Base-by-base conservation (phyloP, 1,284 basidiomycete genomes). In the Gomphus bonarii region DNA sequence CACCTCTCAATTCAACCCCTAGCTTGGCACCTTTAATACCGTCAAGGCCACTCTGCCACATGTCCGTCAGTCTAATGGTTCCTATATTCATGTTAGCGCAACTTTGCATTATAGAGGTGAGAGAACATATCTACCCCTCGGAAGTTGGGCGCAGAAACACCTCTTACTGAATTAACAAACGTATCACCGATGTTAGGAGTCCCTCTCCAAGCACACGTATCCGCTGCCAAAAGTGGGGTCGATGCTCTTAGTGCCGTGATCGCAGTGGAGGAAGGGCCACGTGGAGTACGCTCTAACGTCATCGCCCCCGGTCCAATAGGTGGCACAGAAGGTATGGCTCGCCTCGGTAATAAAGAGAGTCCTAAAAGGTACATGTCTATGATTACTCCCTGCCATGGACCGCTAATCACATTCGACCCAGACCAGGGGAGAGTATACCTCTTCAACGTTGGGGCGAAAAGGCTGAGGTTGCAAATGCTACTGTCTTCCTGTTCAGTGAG, bases 1-100 rank as follows among this genome's bases (percentile, higher is more conserved):
- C 12, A 53, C 31, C 4, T 14, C 7, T 16, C 7, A 6, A 53
- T 30, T 30, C 28, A 16, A 16, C 3, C 22, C 3, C 28, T 60
- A 90, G 86, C 74, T 97, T 42, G 95, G 95, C 28, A 94, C 91
- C 2, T 98, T 85, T 76, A 88, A 97, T 72, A 97, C 95, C 8
- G 79, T 97, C 70, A 95, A 97, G 69, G 92, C 92, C 0, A 95
- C 93, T 0, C 70, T 95, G 22, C 76, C 78, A 1, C 76, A 90
- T 63, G 65, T 95, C 40, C 82, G 89, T 55, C 74, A 77, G 47
- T 73, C 84, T 2, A 79, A 80, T 62, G 95, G 95, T 30, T 75
- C 89, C 3, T 97, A 95, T 71, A 81, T 98, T 58, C 91, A 94
- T 65, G 90, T 98, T 65, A 91, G 87, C 61, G 91, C 93, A 2